A percentile compares a stretch with the other conserved stretches of the same genome.
phyloP scores from a whole-genome alignment of 106 monocot species.

The Dendrobium officinale region DNA sequence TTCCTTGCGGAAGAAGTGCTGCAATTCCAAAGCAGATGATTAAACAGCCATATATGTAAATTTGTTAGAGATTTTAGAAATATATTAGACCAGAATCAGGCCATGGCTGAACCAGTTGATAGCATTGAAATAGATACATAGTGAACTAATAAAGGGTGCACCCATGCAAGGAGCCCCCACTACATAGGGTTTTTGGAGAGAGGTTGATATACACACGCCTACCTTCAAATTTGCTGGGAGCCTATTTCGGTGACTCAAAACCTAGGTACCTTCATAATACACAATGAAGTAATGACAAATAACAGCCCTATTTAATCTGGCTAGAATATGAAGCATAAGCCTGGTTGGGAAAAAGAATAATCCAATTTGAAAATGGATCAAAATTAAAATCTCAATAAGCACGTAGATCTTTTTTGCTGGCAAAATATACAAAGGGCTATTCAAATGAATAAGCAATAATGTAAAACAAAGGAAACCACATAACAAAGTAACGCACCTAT shows the following conservation, averaged over 20 bases:
- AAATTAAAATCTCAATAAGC: not conserved
- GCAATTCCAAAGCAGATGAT: slow-evolving; percentile 11
- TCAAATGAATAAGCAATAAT: not conserved
- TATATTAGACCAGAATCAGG: not conserved
- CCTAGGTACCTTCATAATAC: not conserved
- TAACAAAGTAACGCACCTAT: not conserved
- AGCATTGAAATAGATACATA: not conserved
- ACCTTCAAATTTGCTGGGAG: not conserved
- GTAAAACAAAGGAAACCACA: not conserved
- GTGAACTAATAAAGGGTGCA: not conserved
- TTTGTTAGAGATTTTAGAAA: not conserved
- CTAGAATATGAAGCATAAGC: not conserved
- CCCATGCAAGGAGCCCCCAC: not conserved
- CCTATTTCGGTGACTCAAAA: not conserved
- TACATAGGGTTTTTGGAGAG: not conserved
- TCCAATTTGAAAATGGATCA: not conserved
- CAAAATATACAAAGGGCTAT: not conserved
- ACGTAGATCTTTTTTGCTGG: not conserved
- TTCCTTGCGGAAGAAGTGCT: slow-evolving; percentile 88
- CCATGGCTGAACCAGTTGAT: not conserved
- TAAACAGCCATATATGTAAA: not conserved
- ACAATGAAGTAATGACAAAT: not conserved
- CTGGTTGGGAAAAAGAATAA: no score
- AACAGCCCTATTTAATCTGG: not conserved
- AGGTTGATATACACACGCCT: not conserved